phyloP scores from a whole-genome alignment of 768 basidiomycete genomes.

The Trametes elegans region DNA sequence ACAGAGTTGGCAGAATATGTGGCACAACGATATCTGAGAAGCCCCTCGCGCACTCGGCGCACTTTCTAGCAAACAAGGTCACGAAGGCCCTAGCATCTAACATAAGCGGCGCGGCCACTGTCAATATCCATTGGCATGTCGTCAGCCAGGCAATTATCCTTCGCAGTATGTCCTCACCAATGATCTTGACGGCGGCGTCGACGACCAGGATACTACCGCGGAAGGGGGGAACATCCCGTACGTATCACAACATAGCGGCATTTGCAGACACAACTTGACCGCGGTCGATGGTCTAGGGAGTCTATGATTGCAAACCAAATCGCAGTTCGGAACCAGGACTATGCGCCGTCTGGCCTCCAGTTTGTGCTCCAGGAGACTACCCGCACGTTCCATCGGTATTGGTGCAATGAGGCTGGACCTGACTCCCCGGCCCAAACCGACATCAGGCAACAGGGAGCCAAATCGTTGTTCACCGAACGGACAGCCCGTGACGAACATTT shows the following conservation, averaged over 20 bases:
- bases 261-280: neutral
- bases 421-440: slow-evolving; percentile 35
- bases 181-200: too few species aligned
- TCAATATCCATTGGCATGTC: too few species aligned
- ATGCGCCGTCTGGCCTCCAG: slow-evolving; percentile 35
- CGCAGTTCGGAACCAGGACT: slow-evolving; percentile 41
- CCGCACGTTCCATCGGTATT: slow-evolving; percentile 43
- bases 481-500: too few species aligned
- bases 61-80: slow-evolving; percentile 42
- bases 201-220: slow-evolving; percentile 37
- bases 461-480: too few species aligned
- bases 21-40: slow-evolving; percentile 38
- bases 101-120: too few species aligned
- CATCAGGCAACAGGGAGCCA: too few species aligned
- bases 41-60: slow-evolving; percentile 37
- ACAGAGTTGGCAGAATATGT: slow-evolving; percentile 32
- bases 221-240: slow-evolving; percentile 44
- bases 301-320: slow-evolving; percentile 43
- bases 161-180: too few species aligned
- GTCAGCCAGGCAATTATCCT: too few species aligned
- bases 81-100: slow-evolving; percentile 6
- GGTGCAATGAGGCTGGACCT: slow-evolving; percentile 47
- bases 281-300: slow-evolving; percentile 25
- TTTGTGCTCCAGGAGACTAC: slow-evolving; percentile 43
- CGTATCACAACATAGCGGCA: slow-evolving; percentile 11